phyloP scores from a whole-genome alignment of 805 yeast genomes.

The Metschnikowia henanensis region DNA sequence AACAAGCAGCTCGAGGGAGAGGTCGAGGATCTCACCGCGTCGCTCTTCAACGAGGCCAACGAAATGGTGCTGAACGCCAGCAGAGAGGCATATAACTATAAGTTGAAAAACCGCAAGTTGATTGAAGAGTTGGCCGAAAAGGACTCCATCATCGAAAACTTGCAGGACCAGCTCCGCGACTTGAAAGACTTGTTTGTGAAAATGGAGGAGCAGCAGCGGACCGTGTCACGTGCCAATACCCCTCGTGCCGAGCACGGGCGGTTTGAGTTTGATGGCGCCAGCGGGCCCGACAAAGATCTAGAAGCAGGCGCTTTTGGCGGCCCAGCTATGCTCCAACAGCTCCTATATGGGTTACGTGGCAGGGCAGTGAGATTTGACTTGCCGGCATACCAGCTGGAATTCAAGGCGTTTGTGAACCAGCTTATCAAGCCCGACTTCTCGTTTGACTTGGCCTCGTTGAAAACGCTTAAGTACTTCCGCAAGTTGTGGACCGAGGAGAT shows the following conservation, averaged over 20 bases:
- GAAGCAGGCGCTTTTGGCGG: constrained; percentile 4
- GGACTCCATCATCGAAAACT: constrained; percentile 61
- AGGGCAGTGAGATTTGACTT: constrained; percentile 47
- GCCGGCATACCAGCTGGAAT: constrained; percentile 40
- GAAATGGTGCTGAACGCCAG: constrained; percentile 81
- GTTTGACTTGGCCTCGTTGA: constrained; percentile 42
- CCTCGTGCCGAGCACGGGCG: constrained; percentile 13
- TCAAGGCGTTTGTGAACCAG: constrained; percentile 39
- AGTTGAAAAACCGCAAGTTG: constrained; percentile 58
- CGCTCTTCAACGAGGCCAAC: constrained; percentile 82
- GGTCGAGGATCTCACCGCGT: constrained; percentile 76
- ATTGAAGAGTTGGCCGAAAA: constrained; percentile 59
- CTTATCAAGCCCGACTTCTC: constrained; percentile 34
- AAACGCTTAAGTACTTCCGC: constrained; percentile 59
- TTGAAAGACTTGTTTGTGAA: constrained; percentile 60
- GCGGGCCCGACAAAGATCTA: not conserved
- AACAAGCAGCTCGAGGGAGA: constrained; percentile 64
- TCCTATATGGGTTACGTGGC: constrained; percentile 35
- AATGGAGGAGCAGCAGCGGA: constrained; percentile 44
- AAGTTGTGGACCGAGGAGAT: constrained; percentile 73
- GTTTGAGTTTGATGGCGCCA: not conserved
- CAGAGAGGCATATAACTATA: constrained; percentile 58
- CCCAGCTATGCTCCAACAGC: constrained; percentile 17
- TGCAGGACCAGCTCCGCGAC: constrained; percentile 66
- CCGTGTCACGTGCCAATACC: constrained; percentile 13